Evolutionary conservation across 1,284 basidiomycete genomes (phyloP).

Genomic region (Earliella scabrosa): DNA sequence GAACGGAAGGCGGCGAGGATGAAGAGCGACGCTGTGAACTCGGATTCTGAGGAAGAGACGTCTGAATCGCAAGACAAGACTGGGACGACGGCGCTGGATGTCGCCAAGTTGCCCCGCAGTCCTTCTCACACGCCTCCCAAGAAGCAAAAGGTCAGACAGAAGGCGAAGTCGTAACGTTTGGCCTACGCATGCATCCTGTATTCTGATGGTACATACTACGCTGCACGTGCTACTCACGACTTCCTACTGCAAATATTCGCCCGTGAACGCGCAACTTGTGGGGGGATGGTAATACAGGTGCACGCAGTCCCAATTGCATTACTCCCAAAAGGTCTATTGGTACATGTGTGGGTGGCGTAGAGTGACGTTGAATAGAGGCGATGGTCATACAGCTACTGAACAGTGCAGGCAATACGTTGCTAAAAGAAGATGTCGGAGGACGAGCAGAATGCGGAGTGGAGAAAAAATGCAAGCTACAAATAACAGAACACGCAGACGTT

Average conservation of each 20-base stretch:
- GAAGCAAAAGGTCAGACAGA: neutral
- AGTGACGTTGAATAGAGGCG: neutral
- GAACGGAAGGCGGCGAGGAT: conserved; percentile 1
- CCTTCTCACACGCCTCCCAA: neutral
- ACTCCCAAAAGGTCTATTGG: conserved; percentile 1
- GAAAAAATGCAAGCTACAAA: neutral
- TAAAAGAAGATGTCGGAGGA: neutral
- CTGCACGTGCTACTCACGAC: no score
- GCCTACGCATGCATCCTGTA: no score
- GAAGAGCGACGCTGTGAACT: neutral
- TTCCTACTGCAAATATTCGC: no score
- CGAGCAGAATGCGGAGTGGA: neutral
- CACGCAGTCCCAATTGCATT: neutral
- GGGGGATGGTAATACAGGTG: no score
- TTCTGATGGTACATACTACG: no score
- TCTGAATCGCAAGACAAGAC: neutral
- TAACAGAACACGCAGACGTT: neutral
- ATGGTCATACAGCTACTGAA: conserved; percentile 1
- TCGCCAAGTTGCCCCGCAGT: neutral
- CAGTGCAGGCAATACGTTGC: neutral
- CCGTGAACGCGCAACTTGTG: no score
- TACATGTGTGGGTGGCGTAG: neutral
- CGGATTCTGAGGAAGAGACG: neutral
- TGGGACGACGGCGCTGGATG: neutral
- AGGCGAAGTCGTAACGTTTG: neutral